Conservation (phyloP, 1,284 basidiomycete genomes). For the Mrakiaceae sp. region DNA sequence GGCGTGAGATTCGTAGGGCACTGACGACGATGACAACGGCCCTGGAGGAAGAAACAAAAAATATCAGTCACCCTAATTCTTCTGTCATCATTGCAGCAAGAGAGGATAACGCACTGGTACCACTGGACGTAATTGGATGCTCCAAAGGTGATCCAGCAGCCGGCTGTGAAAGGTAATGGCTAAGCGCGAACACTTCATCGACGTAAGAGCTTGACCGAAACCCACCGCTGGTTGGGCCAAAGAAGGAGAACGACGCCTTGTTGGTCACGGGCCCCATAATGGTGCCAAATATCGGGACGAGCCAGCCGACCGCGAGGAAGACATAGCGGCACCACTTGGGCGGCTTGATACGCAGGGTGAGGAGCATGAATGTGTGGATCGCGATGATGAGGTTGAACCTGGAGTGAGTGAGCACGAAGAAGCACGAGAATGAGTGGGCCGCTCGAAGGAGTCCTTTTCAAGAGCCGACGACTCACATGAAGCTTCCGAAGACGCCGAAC, state of each 20-base stretch:
- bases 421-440: too few species aligned
- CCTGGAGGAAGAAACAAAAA: background rate
- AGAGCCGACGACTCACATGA: too few species aligned
- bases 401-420: too few species aligned
- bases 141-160: background rate
- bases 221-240: background rate
- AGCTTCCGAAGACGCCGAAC: too few species aligned
- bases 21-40: background rate
- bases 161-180: background rate
- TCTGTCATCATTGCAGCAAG: background rate
- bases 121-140: background rate
- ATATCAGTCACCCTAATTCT: background rate
- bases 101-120: background rate
- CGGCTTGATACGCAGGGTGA: background rate
- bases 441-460: too few species aligned
- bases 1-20: background rate
- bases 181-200: too few species aligned
- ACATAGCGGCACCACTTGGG: background rate
- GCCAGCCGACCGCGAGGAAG: background rate
- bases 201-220: too few species aligned
- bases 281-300: background rate
- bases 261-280: background rate
- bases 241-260: background rate
- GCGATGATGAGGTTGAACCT: background rate
- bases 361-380: background rate